These are phyloP conservation scores for Grigorovia humatica DNA, from an alignment of 805 yeast species.

Conservation along the genomic window DNA sequence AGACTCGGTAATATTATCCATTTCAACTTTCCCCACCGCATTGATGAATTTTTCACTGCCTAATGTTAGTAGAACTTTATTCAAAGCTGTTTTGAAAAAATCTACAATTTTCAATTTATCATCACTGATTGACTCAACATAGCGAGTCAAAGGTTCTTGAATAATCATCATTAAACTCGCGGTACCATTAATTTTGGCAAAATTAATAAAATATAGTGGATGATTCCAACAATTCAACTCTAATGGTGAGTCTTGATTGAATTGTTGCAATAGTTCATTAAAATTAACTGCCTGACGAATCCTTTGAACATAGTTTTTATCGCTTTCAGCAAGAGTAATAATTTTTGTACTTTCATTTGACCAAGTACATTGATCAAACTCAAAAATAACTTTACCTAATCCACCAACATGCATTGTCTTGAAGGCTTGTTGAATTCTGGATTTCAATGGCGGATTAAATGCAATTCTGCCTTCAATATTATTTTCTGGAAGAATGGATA, in stretches of 20 bases:
- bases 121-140: slow-evolving; percentile 38
- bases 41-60: slow-evolving; percentile 9
- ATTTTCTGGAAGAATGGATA: slow-evolving; percentile 17
- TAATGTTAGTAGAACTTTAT: slow-evolving; percentile 15
- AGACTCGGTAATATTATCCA: not conserved
- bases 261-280: slow-evolving; percentile 1
- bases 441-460: slow-evolving; percentile 51
- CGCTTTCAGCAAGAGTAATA: slow-evolving; percentile 32
- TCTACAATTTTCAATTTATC: slow-evolving; percentile 47
- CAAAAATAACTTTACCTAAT: slow-evolving; percentile 63
- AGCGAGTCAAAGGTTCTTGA: slow-evolving; percentile 65
- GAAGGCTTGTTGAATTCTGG: slow-evolving; percentile 33
- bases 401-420: slow-evolving; percentile 49
- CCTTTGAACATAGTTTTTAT: slow-evolving; percentile 7
- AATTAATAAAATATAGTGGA: slow-evolving; percentile 55
- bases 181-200: slow-evolving; percentile 36
- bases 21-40: not conserved
- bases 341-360: slow-evolving; percentile 40
- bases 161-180: slow-evolving; percentile 57
- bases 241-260: slow-evolving; percentile 1
- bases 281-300: slow-evolving; percentile 13
- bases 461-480: slow-evolving; percentile 34
- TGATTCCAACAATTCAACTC: slow-evolving; percentile 37
- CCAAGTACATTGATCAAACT: slow-evolving; percentile 59
- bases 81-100: slow-evolving; percentile 42